Base-by-base conservation (phyloP, 805 yeast species). In the Yarrowia deformans region DNA sequence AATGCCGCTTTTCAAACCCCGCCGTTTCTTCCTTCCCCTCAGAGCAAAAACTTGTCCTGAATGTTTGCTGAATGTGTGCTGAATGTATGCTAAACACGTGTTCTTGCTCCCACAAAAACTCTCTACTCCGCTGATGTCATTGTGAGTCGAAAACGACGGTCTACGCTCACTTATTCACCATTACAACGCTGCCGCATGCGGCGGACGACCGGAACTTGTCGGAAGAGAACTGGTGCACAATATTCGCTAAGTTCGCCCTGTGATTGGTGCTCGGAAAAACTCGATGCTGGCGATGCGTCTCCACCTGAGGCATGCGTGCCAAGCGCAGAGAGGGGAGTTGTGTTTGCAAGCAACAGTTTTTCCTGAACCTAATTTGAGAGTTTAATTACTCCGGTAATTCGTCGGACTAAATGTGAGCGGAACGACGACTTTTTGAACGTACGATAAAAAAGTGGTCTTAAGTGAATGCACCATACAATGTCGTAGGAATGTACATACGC, bases 321-420 rank as follows among this genome's bases (percentile, higher is more conserved):
- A 56, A 56, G 63, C 18, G 48, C 46, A 29, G 63, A 42, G 63
- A 40, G 63, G 61, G 50, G 61, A 23, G 48, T 23, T 23, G 63
- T 56, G 63, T 56, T 55, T 40, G 63, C 63, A n/a, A 40, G 63
- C 63, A 56, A 40, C 63, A 40, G 63, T 56, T 56, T 40, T 56
- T 56, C 63, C 63, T 56, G 46, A 56, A 56, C 60, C 18, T 54
- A 50, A 34, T 4, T 12, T 5, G 10, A 29, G 56, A 54, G 58
- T 37, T 54, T 32, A 54, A 54, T 54, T 54, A 54, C 58, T 54
- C 58, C 58, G 58, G 58, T 54, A 54, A 54, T 54, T 54, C 13
- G 40, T 50, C 56, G 56, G 58, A 10, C 34, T 7, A 23, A 13
- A 39, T 23, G 19, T 14, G 56, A 39, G 40, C 40, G 40, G 14